phyloP scores from a whole-genome alignment of 176 grass and related monocot genomes.

The Musa itinerans region DNA sequence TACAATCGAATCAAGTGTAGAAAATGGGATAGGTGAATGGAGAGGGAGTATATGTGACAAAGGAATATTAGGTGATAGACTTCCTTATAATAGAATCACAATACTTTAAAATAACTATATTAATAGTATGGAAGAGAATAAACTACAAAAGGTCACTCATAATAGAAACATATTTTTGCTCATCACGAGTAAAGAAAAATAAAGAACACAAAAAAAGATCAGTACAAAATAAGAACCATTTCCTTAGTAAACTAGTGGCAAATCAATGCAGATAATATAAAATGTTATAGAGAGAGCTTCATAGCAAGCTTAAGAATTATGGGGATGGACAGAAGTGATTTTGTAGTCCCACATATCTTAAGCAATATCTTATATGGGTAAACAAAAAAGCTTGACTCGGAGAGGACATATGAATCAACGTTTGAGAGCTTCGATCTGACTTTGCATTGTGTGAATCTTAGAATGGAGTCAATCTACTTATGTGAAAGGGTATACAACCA shows the following conservation, averaged over 20 bases:
- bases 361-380: constrained; percentile 48
- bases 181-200: too few species aligned
- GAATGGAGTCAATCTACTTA: constrained; percentile 42
- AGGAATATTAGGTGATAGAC: not conserved
- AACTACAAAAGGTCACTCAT: too few species aligned
- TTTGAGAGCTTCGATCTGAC: constrained; percentile 50
- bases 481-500: constrained; percentile 34
- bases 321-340: constrained; percentile 33
- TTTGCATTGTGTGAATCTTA: constrained; percentile 40
- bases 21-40: not conserved
- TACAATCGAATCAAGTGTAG: too few species aligned
- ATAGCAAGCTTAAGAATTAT: constrained; percentile 40
- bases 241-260: too few species aligned
- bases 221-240: too few species aligned
- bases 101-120: constrained; percentile 20
- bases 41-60: not conserved
- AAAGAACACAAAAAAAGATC: too few species aligned
- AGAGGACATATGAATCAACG: constrained; percentile 35
- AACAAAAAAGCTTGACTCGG: constrained; percentile 57
- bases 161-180: too few species aligned
- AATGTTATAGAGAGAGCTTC: constrained; percentile 1
- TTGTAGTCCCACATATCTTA: constrained; percentile 60
- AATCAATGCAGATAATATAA: too few species aligned
- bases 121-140: too few species aligned
- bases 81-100: too few species aligned